Base-by-base conservation (phyloP, 129 eudicot species). In the Pseudognaphalium luteoalbum region DNA sequence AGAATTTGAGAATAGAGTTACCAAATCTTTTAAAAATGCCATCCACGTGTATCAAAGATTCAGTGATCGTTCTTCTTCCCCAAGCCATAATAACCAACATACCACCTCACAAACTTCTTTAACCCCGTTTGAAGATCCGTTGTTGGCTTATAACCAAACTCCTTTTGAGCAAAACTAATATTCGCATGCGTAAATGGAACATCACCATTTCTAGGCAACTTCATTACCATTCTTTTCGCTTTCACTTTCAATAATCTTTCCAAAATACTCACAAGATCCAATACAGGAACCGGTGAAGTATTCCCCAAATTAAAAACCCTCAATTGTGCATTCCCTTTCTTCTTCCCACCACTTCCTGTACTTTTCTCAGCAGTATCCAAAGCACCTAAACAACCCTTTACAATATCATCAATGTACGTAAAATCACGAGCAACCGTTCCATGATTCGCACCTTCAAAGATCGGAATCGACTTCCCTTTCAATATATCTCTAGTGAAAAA, bases 331-430 rank as follows among this genome's bases (percentile, higher is more conserved):
- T 83, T 76, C 37, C 90, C 95, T 66, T 87, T 91, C 78, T 91
- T 91, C 97, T 91, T 91, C 77, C 97, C 97, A 21, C 95, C 95
- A 76, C 95, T 88, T 9, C 97, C 92, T 0, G 97, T 91, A 80
- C 97, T 91, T 87, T 88, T 91, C 82, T 88, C 90, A 15, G 97
- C 97, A 21, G 97, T 91, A 82, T 91, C 97, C 80, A 91, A 81
- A 20, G 97, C 82, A 59, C 84, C 97, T 78, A 91, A 88, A 85
- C 97, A 91, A 54, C 97, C 97, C 88, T 88, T 91, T 17, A 91
- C 97, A 56, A 91, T 88, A 85, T 91, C 97, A 74, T 91, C 97
- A 76, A 91, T 87, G 82, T 84, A 91, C 54, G 97, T 91, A 74
- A 91, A 91, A 82, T 91, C 97, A 32, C 97, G 78, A 0, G 97